A percentile compares a stretch with the other conserved stretches of the same genome.
phyloP scores from a whole-genome alignment of 2,329 filamentous ascomycete species.

The Ophiostoma sp. region DNA sequence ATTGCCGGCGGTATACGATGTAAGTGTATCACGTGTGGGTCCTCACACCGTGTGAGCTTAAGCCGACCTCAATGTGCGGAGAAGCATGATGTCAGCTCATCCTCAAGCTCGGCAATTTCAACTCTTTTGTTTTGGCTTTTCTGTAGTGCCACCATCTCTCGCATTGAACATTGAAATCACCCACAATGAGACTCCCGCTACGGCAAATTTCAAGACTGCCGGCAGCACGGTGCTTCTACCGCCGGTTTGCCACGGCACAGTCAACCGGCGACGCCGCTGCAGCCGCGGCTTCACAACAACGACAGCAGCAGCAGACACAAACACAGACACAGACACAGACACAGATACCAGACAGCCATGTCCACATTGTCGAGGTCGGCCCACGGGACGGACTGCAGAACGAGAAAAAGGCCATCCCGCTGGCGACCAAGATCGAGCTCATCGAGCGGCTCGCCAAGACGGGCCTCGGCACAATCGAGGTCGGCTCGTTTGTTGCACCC shows the following conservation, averaged over 20 bases:
- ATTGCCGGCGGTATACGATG: constrained; percentile 21
- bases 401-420: constrained; percentile 65
- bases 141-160: too few relatives aligned
- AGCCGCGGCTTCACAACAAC: constrained; percentile 4
- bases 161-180: background rate
- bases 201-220: background rate
- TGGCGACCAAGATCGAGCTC: constrained; percentile 70
- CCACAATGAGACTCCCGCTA: background rate
- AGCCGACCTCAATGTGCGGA: background rate
- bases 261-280: constrained; percentile 8
- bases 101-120: background rate
- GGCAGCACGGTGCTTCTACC: background rate
- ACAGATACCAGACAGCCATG: constrained; percentile 11
- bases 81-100: background rate
- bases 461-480: constrained; percentile 69
- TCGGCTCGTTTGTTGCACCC: constrained; percentile 75
- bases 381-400: constrained; percentile 85
- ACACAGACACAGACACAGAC: background rate
- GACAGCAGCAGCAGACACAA: background rate
- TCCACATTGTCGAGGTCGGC: constrained; percentile 69
- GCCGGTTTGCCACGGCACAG: constrained; percentile 20
- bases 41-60: constrained; percentile 17
- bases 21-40: constrained; percentile 19
- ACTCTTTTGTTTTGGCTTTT: background rate
- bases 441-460: constrained; percentile 64